phyloP scores from a whole-genome alignment of 352 stramenopile species.

The Pythium volutum region DNA sequence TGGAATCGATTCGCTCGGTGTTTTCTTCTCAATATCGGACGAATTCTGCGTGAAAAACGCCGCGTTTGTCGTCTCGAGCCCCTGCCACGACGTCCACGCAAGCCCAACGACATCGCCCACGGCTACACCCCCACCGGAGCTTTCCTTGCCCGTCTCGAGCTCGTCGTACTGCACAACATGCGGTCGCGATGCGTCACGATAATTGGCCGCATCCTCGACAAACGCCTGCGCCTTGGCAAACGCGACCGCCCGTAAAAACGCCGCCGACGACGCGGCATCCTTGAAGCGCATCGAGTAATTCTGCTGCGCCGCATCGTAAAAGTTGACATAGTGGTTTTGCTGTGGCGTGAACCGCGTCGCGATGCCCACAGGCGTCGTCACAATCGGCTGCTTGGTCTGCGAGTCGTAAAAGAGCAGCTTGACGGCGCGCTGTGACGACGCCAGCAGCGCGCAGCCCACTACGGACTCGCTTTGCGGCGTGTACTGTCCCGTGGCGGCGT shows the following conservation, averaged over 20 bases:
- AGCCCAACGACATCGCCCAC: conserved; percentile 51
- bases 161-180: conserved; percentile 36
- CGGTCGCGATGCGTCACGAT: background rate
- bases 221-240: conserved; percentile 55
- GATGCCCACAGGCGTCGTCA: conserved; percentile 41
- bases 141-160: conserved; percentile 41
- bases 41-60: conserved; percentile 58
- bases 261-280: conserved; percentile 31
- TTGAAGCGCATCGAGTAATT: conserved; percentile 82
- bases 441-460: conserved; percentile 60
- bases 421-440: conserved; percentile 27
- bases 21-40: conserved; percentile 42
- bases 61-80: conserved; percentile 13
- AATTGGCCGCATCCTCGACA: conserved; percentile 17
- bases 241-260: conserved; percentile 51
- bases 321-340: conserved; percentile 74
- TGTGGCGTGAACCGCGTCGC: conserved; percentile 52
- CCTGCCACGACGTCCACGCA: conserved; percentile 52
- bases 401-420: conserved; percentile 71
- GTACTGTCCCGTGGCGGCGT: conserved; percentile 46
- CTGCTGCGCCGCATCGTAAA: conserved; percentile 46
- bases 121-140: conserved; percentile 31
- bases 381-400: conserved; percentile 53
- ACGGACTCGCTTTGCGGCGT: conserved; percentile 53
- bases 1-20: conserved; percentile 13